A percentile compares a stretch with the other conserved stretches of the same genome.
Evolutionary conservation across 1,284 basidiomycete genomes (phyloP).

Genomic region (Pseudozyma tsukubaensis): DNA sequence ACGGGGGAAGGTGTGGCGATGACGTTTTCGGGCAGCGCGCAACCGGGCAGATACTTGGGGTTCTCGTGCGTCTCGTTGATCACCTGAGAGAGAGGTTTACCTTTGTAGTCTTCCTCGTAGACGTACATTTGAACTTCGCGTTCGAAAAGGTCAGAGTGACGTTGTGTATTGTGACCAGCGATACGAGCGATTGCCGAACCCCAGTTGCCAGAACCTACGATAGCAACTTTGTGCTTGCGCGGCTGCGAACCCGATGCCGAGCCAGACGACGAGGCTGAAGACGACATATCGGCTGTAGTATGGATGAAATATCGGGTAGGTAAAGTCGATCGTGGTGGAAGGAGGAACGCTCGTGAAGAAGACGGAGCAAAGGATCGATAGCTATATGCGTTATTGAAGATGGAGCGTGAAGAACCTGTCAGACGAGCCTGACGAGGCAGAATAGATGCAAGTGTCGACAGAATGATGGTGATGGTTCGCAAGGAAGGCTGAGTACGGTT

Average conservation of each 20-base stretch:
- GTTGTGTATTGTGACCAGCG: constrained; percentile 71
- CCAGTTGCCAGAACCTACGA: constrained; percentile 72
- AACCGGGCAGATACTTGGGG: constrained; percentile 73
- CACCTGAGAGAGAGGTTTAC: constrained; percentile 72
- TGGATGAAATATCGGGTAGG: constrained; percentile 6
- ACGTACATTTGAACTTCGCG: constrained; percentile 64
- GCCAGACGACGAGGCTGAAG: constrained; percentile 19
- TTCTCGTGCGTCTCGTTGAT: constrained; percentile 74
- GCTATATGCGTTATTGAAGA: neutral
- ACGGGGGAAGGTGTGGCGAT: constrained; percentile 72
- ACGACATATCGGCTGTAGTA: constrained; percentile 20
- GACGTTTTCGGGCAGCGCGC: constrained; percentile 72
- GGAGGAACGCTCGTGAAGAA: constrained; percentile 6
- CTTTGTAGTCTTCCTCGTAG: constrained; percentile 69
- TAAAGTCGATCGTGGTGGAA: constrained; percentile 3
- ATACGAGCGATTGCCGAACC: constrained; percentile 74
- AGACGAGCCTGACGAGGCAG: constrained; percentile 39
- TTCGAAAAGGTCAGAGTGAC: constrained; percentile 69
- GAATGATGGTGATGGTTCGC: constrained; percentile 26
- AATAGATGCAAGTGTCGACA: constrained; percentile 26
- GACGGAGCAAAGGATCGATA: neutral
- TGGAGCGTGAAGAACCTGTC: constrained; percentile 24
- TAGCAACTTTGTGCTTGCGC: constrained; percentile 72
- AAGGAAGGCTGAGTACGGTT: constrained; percentile 1
- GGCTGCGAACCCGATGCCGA: constrained; percentile 34